A percentile compares a stretch with the other conserved stretches of the same genome.
phyloP scores from a whole-genome alignment of 148 eudicot species.

The Spergularia marina region DNA sequence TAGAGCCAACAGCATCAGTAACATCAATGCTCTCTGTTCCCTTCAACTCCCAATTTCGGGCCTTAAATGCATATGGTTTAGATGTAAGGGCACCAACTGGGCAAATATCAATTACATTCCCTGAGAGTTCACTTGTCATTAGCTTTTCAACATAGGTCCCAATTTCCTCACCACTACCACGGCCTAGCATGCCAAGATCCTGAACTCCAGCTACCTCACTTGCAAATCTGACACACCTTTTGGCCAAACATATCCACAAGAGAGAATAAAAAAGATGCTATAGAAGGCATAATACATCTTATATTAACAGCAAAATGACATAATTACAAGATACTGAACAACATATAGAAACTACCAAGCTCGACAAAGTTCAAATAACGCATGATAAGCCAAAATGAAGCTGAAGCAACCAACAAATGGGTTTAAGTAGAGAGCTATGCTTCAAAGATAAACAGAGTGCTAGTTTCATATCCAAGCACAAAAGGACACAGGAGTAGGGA shows the following conservation, averaged over 20 bases:
- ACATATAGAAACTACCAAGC: neutral
- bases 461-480: neutral
- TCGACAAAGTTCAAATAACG: neutral
- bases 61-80: slow-evolving; percentile 97
- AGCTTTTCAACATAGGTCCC: slow-evolving; percentile 95
- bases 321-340: neutral
- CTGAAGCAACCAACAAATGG: neutral
- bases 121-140: slow-evolving; percentile 98
- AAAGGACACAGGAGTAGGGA: neutral
- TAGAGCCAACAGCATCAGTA: slow-evolving; percentile 97
- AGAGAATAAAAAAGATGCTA: neutral
- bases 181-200: slow-evolving; percentile 99
- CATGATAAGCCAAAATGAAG: slow-evolving; percentile 1
- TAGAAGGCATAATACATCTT: slow-evolving; percentile 3
- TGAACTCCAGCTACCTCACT: slow-evolving; percentile 89
- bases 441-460: neutral
- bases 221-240: slow-evolving; percentile 96
- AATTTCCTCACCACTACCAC: slow-evolving; percentile 99
- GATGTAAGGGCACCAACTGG: slow-evolving; percentile 99
- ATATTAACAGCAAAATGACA: neutral
- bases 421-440: neutral
- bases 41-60: slow-evolving; percentile 99
- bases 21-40: slow-evolving; percentile 94
- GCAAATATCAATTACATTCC: slow-evolving; percentile 97
- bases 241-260: slow-evolving; percentile 15